A percentile compares a stretch with the other conserved stretches of the same genome.
These are phyloP conservation scores for Fusarium secorum DNA, from an alignment of 2,329 filamentous ascomycete species.

Conservation along the genomic window DNA sequence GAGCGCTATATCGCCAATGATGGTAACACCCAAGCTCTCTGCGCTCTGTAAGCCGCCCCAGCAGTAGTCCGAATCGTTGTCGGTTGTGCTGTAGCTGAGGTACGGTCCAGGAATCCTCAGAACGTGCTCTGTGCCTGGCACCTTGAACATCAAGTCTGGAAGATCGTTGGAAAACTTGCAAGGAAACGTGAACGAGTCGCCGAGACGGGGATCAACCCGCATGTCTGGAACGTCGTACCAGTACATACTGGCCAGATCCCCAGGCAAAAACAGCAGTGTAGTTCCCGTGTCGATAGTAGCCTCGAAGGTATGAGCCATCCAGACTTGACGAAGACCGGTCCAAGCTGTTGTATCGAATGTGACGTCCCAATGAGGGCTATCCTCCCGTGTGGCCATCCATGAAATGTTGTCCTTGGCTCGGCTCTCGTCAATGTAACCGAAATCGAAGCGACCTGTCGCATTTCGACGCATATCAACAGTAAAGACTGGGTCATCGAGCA, in stretches of 20 bases:
- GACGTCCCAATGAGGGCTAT: constrained; percentile 52
- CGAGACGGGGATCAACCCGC: constrained; percentile 52
- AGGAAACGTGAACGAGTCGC: constrained; percentile 64
- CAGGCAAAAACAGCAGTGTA: constrained; percentile 68
- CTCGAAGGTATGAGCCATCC: constrained; percentile 56
- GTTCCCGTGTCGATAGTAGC: constrained; percentile 75
- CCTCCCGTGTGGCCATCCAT: constrained; percentile 50
- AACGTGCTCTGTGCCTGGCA: constrained; percentile 58
- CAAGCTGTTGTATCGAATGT: constrained; percentile 58
- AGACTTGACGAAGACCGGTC: constrained; percentile 56
- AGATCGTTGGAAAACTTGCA: constrained; percentile 61
- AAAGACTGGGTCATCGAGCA: constrained; percentile 55
- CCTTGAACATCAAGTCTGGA: constrained; percentile 64
- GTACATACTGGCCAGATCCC: constrained; percentile 65
- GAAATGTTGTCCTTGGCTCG: constrained; percentile 52
- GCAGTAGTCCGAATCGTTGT: constrained; percentile 63
- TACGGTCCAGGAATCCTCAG: constrained; percentile 63
- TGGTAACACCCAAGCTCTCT: constrained; percentile 59
- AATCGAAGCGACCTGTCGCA: constrained; percentile 58
- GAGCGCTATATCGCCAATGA: constrained; percentile 81
- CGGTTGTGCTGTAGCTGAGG: constrained; percentile 62
- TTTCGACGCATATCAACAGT: constrained; percentile 59
- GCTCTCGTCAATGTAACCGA: constrained; percentile 56
- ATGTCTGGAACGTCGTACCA: constrained; percentile 64
- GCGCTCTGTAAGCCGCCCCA: constrained; percentile 78